Conservation (phyloP, 2,329 filamentous ascomycete species). For the Diaporthe australafricana region DNA sequence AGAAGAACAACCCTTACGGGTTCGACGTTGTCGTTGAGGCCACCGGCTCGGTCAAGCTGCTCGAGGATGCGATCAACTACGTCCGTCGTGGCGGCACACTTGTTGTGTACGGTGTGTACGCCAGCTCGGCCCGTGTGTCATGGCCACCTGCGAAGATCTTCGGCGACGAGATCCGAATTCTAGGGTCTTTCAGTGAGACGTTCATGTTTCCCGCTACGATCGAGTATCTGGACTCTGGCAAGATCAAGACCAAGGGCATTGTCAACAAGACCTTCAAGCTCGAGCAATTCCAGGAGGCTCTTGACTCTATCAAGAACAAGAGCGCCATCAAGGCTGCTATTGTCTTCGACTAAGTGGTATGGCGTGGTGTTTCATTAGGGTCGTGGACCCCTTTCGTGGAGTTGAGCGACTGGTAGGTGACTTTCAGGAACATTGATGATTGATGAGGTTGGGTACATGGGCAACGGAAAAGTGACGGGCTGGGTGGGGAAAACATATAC, state of each 20-base stretch:
- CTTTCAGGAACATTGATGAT: neutral
- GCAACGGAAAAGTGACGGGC: neutral
- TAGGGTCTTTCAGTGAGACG: slow-evolving; percentile 79
- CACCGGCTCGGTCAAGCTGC: slow-evolving; percentile 75
- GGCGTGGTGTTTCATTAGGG: neutral
- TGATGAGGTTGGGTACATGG: slow-evolving; percentile 4
- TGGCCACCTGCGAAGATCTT: slow-evolving; percentile 81
- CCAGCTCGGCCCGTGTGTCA: slow-evolving; percentile 69
- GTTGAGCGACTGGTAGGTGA: neutral
- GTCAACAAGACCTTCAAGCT: slow-evolving; percentile 80
- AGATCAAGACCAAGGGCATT: slow-evolving; percentile 74
- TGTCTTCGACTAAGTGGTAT: slow-evolving; percentile 67
- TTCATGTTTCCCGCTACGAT: slow-evolving; percentile 74
- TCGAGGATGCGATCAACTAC: slow-evolving; percentile 79
- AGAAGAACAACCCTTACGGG: slow-evolving; percentile 74
- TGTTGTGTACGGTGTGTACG: slow-evolving; percentile 65
- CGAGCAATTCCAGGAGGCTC: slow-evolving; percentile 78
- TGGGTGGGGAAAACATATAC: neutral
- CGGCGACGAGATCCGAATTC: slow-evolving; percentile 75
- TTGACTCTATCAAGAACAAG: slow-evolving; percentile 79
- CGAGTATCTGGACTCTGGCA: slow-evolving; percentile 67
- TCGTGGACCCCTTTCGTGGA: neutral
- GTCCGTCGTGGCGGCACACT: slow-evolving; percentile 75
- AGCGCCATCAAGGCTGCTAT: slow-evolving; percentile 80
- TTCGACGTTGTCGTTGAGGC: slow-evolving; percentile 80